Conservation (phyloP, 2,329 filamentous ascomycete species). For the Sporothrix globosa region DNA sequence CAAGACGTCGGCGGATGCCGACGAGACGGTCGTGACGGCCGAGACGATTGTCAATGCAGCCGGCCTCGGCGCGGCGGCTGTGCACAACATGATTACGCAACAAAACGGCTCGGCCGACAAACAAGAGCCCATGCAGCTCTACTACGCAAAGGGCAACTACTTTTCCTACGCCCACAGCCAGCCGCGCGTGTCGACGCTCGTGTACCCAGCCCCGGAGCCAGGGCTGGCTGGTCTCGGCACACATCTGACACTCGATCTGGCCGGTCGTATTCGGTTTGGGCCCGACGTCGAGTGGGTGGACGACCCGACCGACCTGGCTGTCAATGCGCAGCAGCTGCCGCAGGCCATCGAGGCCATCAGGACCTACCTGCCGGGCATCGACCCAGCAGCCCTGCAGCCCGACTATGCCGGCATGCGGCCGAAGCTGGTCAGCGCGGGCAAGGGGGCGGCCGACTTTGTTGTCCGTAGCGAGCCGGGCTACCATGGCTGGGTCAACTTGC, state of each 20-base stretch:
- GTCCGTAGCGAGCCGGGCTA: slow-evolving; percentile 77
- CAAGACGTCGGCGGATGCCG: slow-evolving; percentile 24
- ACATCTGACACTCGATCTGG: slow-evolving; percentile 88
- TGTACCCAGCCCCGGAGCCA: slow-evolving; percentile 85
- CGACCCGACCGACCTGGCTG: slow-evolving; percentile 67
- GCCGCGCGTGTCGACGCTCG: slow-evolving; percentile 69
- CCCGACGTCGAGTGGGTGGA: slow-evolving; percentile 95
- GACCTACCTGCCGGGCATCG: slow-evolving; percentile 75
- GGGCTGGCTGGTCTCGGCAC: slow-evolving; percentile 86
- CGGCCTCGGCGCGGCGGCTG: slow-evolving; percentile 72
- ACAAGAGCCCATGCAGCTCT: slow-evolving; percentile 59
- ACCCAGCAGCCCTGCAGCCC: slow-evolving; percentile 65
- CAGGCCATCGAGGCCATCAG: slow-evolving; percentile 75
- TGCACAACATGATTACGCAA: slow-evolving; percentile 82
- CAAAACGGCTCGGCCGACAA: slow-evolving; percentile 39
- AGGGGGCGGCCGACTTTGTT: slow-evolving; percentile 81
- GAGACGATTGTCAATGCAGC: slow-evolving; percentile 84
- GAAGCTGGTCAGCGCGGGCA: slow-evolving; percentile 66
- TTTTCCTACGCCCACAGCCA: slow-evolving; percentile 74
- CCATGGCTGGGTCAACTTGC: slow-evolving; percentile 80
- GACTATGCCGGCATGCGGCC: slow-evolving; percentile 94
- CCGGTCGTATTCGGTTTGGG: slow-evolving; percentile 83
- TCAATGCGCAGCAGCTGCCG: slow-evolving; percentile 62
- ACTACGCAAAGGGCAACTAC: slow-evolving; percentile 94
- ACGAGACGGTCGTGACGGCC: slow-evolving; percentile 63